These are phyloP conservation scores for Ormosia emarginata DNA, from an alignment of 306 rosid species.

Conservation along the genomic window DNA sequence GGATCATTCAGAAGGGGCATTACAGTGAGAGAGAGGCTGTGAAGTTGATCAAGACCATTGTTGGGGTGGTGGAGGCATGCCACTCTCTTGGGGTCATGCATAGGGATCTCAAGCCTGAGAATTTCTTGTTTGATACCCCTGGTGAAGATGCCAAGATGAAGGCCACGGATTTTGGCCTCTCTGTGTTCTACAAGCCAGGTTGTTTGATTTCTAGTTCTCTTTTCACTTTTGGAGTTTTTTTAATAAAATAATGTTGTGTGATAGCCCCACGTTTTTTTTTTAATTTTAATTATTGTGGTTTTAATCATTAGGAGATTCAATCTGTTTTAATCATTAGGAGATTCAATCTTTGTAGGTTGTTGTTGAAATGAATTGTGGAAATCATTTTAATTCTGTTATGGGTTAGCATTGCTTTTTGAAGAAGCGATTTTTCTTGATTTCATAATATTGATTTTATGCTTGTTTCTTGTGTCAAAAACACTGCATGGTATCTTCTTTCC, in stretches of 20 bases:
- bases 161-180: conserved; percentile 86
- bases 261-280: not conserved
- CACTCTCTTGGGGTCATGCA: conserved; percentile 97
- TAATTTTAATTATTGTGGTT: not conserved
- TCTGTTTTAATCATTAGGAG: not conserved
- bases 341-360: not conserved
- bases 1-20: conserved; percentile 83
- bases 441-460: not conserved
- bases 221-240: not conserved
- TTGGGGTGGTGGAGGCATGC: conserved; percentile 77
- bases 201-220: conserved; percentile 23
- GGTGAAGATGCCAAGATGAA: conserved; percentile 74
- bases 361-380: conserved; percentile 5
- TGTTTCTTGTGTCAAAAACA: not conserved
- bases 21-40: conserved; percentile 86
- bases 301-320: too few species aligned
- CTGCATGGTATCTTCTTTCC: not conserved
- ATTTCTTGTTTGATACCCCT: conserved; percentile 76
- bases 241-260: not conserved
- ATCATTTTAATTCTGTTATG: not conserved
- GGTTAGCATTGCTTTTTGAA: not conserved
- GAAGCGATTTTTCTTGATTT: not conserved
- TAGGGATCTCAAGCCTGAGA: conserved; percentile 95
- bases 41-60: conserved; percentile 68
- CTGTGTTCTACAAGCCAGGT: conserved; percentile 85